A percentile compares a stretch with the other conserved stretches of the same genome.
phyloP scores from a whole-genome alignment of 495 filamentous ascomycete genomes.

The Hypoxylon fuscum region DNA sequence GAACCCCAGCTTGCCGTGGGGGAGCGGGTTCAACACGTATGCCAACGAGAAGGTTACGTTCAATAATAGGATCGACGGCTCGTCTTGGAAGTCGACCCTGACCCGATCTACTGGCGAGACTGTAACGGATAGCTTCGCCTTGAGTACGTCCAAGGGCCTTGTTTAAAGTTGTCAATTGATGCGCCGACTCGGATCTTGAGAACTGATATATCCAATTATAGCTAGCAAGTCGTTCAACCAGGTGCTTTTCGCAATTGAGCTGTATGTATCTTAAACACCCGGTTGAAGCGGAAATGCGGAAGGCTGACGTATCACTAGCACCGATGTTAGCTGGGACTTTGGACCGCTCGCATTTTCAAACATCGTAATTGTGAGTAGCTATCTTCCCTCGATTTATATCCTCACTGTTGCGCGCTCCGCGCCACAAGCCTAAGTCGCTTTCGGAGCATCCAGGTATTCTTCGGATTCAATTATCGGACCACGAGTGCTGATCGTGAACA shows the following conservation, averaged over 20 bases:
- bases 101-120: conserved; percentile 29
- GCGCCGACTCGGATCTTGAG: not conserved
- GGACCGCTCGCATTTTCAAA: conserved; percentile 50
- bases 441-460: too few species aligned
- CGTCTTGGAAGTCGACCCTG: conserved; percentile 37
- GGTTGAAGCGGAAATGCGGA: not conserved
- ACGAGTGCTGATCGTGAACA: conserved; percentile 4
- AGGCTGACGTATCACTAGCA: conserved; percentile 13
- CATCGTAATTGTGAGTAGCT: conserved; percentile 51
- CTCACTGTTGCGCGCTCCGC: not conserved
- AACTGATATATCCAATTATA: conserved; percentile 2
- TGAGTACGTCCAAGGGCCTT: conserved; percentile 15
- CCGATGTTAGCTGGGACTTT: conserved; percentile 49
- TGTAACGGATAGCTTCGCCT: conserved; percentile 42
- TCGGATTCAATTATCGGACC: too few species aligned
- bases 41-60: conserved; percentile 45
- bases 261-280: conserved; percentile 28
- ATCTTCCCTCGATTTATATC: not conserved
- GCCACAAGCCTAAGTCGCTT: not conserved
- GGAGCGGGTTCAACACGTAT: conserved; percentile 50
- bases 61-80: conserved; percentile 34
- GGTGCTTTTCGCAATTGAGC: conserved; percentile 51
- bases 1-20: conserved; percentile 53
- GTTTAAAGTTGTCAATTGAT: not conserved
- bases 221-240: conserved; percentile 53